Conservation (phyloP, 208 protist species). For the Strigomonas culicis region DNA sequence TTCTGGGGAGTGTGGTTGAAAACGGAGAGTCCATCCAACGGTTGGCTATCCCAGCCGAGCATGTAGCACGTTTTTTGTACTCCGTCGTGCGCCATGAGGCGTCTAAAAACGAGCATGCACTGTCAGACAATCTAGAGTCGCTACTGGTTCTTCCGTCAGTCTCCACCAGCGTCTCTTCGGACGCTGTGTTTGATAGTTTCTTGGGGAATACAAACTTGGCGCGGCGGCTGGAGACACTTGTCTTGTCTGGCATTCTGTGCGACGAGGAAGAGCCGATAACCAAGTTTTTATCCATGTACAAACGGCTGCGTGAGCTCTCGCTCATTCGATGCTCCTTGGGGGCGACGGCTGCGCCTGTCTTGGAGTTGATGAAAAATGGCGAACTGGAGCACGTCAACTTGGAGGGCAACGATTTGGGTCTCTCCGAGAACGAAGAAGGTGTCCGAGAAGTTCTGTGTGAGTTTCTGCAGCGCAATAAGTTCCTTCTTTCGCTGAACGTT, state of each 20-base stretch:
- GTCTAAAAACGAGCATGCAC: conserved; percentile 4
- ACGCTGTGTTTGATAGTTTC: conserved; percentile 4
- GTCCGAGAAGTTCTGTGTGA: conserved; percentile 30
- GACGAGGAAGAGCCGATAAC: background rate
- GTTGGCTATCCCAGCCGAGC: conserved; percentile 15
- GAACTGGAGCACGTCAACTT: conserved; percentile 32
- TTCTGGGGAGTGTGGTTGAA: background rate
- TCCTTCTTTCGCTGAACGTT: conserved; percentile 56
- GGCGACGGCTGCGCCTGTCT: conserved; percentile 7
- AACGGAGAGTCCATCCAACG: background rate
- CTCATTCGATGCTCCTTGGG: conserved; percentile 13
- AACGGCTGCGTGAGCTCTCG: background rate
- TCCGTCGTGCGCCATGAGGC: conserved; percentile 10
- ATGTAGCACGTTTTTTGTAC: conserved; percentile 16
- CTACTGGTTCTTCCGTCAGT: conserved; percentile 16
- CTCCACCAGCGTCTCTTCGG: conserved; percentile 10
- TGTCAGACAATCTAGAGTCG: conserved; percentile 9
- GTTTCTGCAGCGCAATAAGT: conserved; percentile 73
- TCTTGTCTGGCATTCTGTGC: background rate
- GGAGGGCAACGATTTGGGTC: conserved; percentile 50
- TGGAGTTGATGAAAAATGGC: conserved; percentile 19
- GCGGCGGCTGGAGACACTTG: background rate
- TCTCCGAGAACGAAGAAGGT: conserved; percentile 25
- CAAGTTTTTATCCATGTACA: background rate
- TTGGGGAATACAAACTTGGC: background rate